A percentile compares a stretch with the other conserved stretches of the same genome.
Evolutionary conservation across 352 stramenopile genomes (phyloP).

Genomic region (Phytophthora macrochlamydospora): DNA sequence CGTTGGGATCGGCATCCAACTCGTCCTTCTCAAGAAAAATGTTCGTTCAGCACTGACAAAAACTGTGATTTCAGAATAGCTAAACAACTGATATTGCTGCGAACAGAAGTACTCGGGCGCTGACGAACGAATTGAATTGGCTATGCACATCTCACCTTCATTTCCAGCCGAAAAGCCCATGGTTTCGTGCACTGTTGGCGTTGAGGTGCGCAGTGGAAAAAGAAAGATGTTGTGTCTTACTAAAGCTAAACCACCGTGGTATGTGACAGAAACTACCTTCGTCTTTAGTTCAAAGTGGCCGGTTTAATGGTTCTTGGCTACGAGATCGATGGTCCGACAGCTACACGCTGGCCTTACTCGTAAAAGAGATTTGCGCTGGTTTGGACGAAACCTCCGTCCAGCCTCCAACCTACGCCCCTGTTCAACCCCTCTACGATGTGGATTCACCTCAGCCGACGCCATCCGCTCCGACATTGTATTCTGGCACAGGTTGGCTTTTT

Average conservation of each 20-base stretch:
- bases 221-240: not conserved
- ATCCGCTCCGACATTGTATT: conserved; percentile 44
- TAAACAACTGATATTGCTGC: not conserved
- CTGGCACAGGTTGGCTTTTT: conserved; percentile 17
- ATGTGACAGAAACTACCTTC: conserved; percentile 46
- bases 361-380: conserved; percentile 54
- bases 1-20: conserved; percentile 38
- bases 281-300: conserved; percentile 37
- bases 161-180: conserved; percentile 54
- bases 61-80: not conserved
- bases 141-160: conserved; percentile 38
- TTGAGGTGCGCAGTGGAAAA: conserved; percentile 37
- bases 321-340: conserved; percentile 49
- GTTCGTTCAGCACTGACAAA: conserved; percentile 14
- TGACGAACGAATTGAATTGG: conserved; percentile 47
- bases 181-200: conserved; percentile 50
- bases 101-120: conserved; percentile 32
- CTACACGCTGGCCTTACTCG: conserved; percentile 57
- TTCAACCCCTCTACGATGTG: conserved; percentile 22
- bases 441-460: conserved; percentile 23
- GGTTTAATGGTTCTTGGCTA: conserved; percentile 60
- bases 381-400: conserved; percentile 18
- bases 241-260: not conserved
- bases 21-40: conserved; percentile 46
- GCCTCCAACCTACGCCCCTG: conserved; percentile 7